Evolutionary conservation across 179 eudicot genomes (phyloP), one percentile per base, ranked within the genome.

Genomic region (Heliamphora pulchella): DNA sequence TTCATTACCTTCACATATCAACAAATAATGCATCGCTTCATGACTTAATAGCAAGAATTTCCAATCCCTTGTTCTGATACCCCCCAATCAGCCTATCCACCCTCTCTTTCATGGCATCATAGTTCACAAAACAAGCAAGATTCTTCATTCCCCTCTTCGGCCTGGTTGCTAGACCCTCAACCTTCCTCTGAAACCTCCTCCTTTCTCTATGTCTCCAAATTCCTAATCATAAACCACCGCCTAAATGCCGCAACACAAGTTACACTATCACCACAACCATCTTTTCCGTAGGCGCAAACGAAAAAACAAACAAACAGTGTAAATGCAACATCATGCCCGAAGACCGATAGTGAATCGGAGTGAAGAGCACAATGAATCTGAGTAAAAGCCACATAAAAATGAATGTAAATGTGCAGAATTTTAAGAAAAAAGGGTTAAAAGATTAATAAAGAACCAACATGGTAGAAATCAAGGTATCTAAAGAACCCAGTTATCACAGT

Each of bases 241-340:
- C 55, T 10, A 13, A 9, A 48, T 72, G 59, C 50, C 4, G 43
- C 58, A 48, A n/a, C 22, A 58, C 58, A 18, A 18, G 58, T 72
- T 17, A 72, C 17, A 2, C 75, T 5, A 72, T 72, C 59, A 50
- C 75, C 44, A 72, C 54, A 78, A 67, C 64, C 41, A 66, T 57
- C 51, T 57, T 43, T 43, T 1, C 2, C 31, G 5, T 15, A 22
- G 78, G 46, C 14, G 63, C 77, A 57, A 74, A 55, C 47, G 13
- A 41, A n/a, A 39, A 54, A 75, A 65, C 57, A 75, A n/a, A 55
- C 47, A 53, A 74, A 31, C 18, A 1, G 39, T 74, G 48, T 65
- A 39, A 39, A 74, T 39, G 67, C 67, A 75, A 43, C 78, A 41
- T 57, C 13, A 41, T 22, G 15, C 18, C n/a, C 66, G 57, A 74